Evolutionary conservation across 805 yeast species (phyloP).

Genomic region (Metschnikowia kunwiensis): DNA sequence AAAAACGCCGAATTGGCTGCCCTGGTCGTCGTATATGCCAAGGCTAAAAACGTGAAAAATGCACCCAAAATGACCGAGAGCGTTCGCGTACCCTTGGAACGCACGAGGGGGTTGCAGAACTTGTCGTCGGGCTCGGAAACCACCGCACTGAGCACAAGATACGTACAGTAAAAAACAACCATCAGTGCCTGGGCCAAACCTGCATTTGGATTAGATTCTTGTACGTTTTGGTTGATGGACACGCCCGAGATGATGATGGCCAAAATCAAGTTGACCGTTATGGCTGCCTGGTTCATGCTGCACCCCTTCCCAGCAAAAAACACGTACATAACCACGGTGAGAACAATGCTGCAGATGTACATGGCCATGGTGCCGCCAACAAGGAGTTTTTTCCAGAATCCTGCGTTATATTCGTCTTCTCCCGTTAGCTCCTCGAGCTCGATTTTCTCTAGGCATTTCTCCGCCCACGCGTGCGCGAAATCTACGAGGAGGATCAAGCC

Average conservation of each 20-base stretch:
- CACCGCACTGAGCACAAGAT: conserved; percentile 86
- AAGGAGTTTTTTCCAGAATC: conserved; percentile 75
- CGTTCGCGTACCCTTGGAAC: conserved; percentile 88
- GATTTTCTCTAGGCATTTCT: conserved; percentile 84
- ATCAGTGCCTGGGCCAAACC: conserved; percentile 96
- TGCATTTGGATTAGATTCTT: conserved; percentile 90
- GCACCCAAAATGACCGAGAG: conserved; percentile 88
- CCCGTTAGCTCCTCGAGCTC: conserved; percentile 67
- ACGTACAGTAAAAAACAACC: conserved; percentile 92
- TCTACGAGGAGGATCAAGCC: conserved; percentile 90
- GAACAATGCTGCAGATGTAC: conserved; percentile 70
- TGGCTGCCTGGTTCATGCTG: conserved; percentile 84
- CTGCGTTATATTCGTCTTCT: conserved; percentile 45
- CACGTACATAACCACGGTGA: conserved; percentile 77
- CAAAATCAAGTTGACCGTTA: conserved; percentile 68
- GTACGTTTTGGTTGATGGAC: conserved; percentile 79
- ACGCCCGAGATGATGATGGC: conserved; percentile 61
- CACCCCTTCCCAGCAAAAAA: conserved; percentile 83
- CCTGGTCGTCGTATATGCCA: conserved; percentile 94
- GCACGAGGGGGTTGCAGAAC: conserved; percentile 84
- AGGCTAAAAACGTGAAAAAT: conserved; percentile 87
- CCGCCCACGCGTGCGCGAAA: conserved; percentile 99
- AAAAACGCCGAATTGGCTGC: conserved; percentile 73
- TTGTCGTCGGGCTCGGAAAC: conserved; percentile 95
- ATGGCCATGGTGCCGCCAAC: conserved; percentile 84